Percentiles rank a stretch among this genome's conserved stretches.
phyloP scores from a whole-genome alignment of 2,329 filamentous ascomycete species.

The Nannizzia gypsea region DNA sequence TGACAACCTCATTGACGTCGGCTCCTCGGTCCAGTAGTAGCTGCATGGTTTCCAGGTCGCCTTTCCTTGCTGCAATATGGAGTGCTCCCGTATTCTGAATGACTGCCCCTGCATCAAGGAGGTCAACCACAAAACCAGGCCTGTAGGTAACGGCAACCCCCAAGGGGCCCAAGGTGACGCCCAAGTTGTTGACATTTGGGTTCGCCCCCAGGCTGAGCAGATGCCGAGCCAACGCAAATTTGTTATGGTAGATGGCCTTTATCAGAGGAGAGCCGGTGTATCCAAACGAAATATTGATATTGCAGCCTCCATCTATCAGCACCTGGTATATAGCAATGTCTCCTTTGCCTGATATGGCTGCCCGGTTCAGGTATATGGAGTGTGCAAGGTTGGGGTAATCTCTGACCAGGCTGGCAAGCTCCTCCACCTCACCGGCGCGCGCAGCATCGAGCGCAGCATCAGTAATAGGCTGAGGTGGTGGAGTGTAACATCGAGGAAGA shows the following conservation, averaged over 20 bases:
- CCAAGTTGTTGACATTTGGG: background rate
- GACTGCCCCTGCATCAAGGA: background rate
- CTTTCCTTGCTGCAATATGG: background rate
- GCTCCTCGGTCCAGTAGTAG: background rate
- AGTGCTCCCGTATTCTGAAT: background rate
- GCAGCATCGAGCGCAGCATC: background rate
- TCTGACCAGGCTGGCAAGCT: background rate
- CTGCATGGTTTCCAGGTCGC: background rate
- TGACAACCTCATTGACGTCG: background rate
- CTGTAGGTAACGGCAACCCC: background rate
- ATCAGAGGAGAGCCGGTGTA: background rate
- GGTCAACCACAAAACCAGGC: background rate
- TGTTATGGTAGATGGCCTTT: background rate
- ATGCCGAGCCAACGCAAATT: background rate
- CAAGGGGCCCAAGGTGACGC: background rate
- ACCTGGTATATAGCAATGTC: background rate
- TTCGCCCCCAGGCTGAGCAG: background rate
- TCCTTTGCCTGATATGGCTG: background rate
- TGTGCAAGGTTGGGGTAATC: background rate
- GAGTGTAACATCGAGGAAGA: background rate
- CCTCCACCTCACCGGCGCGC: background rate
- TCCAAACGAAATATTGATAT: background rate
- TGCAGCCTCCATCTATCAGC: background rate
- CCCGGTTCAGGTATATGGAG: background rate
- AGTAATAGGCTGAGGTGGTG: background rate